These are phyloP conservation scores for Croton laevigatus DNA, from an alignment of 441 rosid genomes.

Conservation along the genomic window DNA sequence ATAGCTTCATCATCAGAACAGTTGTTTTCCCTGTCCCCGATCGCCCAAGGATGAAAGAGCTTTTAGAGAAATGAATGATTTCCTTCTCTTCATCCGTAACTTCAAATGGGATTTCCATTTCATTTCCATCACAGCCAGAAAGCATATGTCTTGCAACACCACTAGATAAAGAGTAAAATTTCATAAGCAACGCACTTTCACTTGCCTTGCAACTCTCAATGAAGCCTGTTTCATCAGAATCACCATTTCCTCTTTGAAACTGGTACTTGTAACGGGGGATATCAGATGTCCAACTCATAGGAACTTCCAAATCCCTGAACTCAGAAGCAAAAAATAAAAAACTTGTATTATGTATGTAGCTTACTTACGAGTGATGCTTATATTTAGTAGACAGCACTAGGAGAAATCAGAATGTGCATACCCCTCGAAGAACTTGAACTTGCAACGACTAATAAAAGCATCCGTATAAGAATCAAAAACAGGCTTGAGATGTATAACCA, in stretches of 20 bases:
- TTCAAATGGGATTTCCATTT: constrained; percentile 48
- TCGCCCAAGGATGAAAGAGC: constrained; percentile 49
- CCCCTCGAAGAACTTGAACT: constrained; percentile 46
- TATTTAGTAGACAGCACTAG: background rate
- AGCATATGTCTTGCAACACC: constrained; percentile 37
- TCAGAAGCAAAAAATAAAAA: background rate
- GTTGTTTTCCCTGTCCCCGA: constrained; percentile 70
- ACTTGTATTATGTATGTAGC: background rate
- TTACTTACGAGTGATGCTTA: background rate
- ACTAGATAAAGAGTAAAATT: constrained; percentile 45
- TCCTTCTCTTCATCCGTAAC: constrained; percentile 42
- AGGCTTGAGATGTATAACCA: constrained; percentile 32
- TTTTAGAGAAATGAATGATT: constrained; percentile 31
- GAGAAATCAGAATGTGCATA: constrained; percentile 19
- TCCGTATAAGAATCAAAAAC: constrained; percentile 32
- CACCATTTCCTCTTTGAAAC: constrained; percentile 10
- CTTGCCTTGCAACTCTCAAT: constrained; percentile 39
- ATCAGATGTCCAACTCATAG: constrained; percentile 36
- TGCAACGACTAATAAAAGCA: constrained; percentile 38
- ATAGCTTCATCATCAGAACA: constrained; percentile 45
- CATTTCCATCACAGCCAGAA: constrained; percentile 35
- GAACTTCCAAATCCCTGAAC: constrained; percentile 45
- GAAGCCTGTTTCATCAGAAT: constrained; percentile 11
- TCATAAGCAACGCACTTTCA: constrained; percentile 49
- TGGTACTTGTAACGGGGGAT: constrained; percentile 21